These are phyloP conservation scores for Suaeda aralocaspica DNA, from an alignment of 148 eudicot genomes.

Conservation along the genomic window DNA sequence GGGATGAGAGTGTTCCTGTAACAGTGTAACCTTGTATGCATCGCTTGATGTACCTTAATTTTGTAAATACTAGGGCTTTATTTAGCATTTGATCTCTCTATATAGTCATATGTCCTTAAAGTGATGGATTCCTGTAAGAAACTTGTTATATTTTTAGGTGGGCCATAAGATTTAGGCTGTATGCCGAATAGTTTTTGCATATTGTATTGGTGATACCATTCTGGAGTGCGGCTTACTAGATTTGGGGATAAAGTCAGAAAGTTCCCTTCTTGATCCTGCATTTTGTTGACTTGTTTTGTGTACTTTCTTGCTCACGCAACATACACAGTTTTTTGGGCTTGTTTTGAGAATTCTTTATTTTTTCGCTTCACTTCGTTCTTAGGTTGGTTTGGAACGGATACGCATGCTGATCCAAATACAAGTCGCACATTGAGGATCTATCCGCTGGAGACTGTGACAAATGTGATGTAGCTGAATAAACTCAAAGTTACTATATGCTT, in stretches of 20 bases:
- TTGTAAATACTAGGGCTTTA: too few species aligned
- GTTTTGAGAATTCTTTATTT: background rate
- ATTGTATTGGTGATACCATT: background rate
- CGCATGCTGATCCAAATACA: slow-evolving; percentile 87
- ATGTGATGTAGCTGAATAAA: slow-evolving; percentile 55
- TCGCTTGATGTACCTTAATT: too few species aligned
- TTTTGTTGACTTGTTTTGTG: background rate
- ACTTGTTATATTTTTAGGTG: too few species aligned
- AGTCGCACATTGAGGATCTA: slow-evolving; percentile 79
- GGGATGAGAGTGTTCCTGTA: too few species aligned
- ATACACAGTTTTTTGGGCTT: background rate
- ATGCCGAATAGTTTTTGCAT: too few species aligned
- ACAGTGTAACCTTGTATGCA: too few species aligned
- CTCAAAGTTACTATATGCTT: background rate
- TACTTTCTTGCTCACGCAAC: background rate
- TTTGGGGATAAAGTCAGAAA: background rate
- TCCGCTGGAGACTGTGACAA: slow-evolving; percentile 74
- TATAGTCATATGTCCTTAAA: too few species aligned
- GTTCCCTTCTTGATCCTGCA: background rate
- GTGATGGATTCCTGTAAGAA: too few species aligned
- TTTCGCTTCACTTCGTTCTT: slow-evolving; percentile 4
- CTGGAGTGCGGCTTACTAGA: background rate
- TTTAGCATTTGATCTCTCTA: too few species aligned
- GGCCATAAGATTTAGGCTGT: too few species aligned
- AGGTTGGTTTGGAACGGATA: slow-evolving; percentile 95